Base-by-base conservation (phyloP, 2,329 filamentous ascomycete genomes). In the Cryphonectria naterciae region DNA sequence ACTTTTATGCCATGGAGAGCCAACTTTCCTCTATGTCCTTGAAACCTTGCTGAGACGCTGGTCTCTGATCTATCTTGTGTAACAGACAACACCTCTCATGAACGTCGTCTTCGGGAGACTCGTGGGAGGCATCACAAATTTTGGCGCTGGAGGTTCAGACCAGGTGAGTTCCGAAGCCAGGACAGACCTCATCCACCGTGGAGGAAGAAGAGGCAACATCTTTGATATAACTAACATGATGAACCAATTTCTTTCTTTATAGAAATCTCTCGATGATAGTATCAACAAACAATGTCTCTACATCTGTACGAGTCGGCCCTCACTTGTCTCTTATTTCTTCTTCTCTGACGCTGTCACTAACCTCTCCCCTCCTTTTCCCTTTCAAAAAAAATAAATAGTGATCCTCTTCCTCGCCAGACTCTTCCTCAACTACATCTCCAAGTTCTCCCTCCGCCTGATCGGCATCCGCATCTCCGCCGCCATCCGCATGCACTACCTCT, bases 401-500 rank as follows among this genome's bases (percentile, higher is more conserved):
- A 73, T 74, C 11, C 68, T 72, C 58, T 68, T 54, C 68, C 61
- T 69, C 54, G 37, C 56, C 4, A 69, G 62, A 49, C 56, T 73
- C 62, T 13, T 35, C 28, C 54, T 65, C 54, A 62, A 65, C 46
- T 70, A 72, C 10, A 58, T 68, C 28, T 66, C 56, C n/a, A 77
- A 87, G 85, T 88, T 90, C 75, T 82, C 83, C 52, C 89, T 89
- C 73, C 87, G 89, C 32, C 85, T 90, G 78, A 88, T 89, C 71
- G 88, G 88, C 35, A 87, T 90, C 70, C 85, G 88, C 41, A 83
- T 90, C 74, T 90, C 88, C 6, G 87, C 88, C 1, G 87, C 84
- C 22, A 84, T 91, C 65, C 85, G 92, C 39, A 84, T 90, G 43
- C 85, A 89, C 74, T 94, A 92, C 75, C 83, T 94, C 22, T 83